Evolutionary conservation across 2,329 filamentous ascomycete species (phyloP).

Genomic region (Ascochyta rabiei): DNA sequence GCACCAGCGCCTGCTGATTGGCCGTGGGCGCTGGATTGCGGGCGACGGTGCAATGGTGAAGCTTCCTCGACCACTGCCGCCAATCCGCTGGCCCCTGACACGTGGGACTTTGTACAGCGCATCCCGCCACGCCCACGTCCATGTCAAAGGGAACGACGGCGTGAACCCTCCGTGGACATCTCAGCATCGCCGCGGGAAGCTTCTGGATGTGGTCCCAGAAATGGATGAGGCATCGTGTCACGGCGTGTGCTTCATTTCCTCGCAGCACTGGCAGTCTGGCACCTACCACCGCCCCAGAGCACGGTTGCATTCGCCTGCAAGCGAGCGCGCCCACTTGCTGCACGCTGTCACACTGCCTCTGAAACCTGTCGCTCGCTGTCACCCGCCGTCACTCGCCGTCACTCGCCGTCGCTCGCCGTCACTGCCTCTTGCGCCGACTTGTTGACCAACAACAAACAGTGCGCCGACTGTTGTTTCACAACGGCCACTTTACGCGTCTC

Average conservation of each 20-base stretch:
- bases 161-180: neutral
- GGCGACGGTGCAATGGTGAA: neutral
- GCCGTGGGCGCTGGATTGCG: slow-evolving; percentile 5
- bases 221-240: slow-evolving; percentile 1
- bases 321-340: slow-evolving; percentile 3
- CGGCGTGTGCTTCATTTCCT: slow-evolving; percentile 25
- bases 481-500: slow-evolving; percentile 13
- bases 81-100: slow-evolving; percentile 14
- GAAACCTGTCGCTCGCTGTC: slow-evolving; percentile 4
- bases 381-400: neutral
- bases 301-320: neutral
- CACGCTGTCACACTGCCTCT: no score
- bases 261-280: slow-evolving; percentile 12
- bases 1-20: slow-evolving; percentile 24
- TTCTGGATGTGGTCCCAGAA: neutral
- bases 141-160: neutral
- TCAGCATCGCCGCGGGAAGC: neutral
- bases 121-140: neutral
- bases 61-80: neutral
- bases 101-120: slow-evolving; percentile 10
- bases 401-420: neutral
- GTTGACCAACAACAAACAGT: slow-evolving; percentile 16
- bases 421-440: neutral
- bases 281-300: slow-evolving; percentile 10
- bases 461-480: slow-evolving; percentile 3